Conservation (phyloP, 768 basidiomycete genomes). For the Daedaleopsis sinensis region DNA sequence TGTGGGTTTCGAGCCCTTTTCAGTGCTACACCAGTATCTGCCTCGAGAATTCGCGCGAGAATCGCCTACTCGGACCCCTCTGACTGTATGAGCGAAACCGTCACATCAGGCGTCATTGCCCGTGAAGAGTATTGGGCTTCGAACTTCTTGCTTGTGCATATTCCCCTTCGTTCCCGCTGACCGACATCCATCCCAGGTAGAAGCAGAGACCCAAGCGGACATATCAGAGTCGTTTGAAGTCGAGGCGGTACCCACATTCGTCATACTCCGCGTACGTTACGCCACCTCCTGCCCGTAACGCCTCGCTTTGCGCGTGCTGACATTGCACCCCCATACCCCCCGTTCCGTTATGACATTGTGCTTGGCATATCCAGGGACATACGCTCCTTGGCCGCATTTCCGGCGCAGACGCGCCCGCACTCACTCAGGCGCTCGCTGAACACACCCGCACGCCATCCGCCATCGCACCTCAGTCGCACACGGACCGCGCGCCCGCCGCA, state of each 20-base stretch:
- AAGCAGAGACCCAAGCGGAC: conserved; percentile 79
- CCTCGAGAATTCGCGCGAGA: too few species aligned
- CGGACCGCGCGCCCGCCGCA: conserved; percentile 42
- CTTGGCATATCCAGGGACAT: conserved; percentile 66
- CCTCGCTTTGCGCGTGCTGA: too few species aligned
- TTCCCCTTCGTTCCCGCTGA: neutral
- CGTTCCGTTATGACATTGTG: neutral
- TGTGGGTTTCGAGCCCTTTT: too few species aligned
- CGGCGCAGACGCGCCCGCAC: conserved; percentile 75
- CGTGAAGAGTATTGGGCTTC: too few species aligned
- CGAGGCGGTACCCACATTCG: conserved; percentile 83
- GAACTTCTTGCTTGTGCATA: neutral
- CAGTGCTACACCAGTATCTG: too few species aligned
- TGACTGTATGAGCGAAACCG: too few species aligned
- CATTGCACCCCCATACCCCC: neutral
- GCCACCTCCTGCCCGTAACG: neutral
- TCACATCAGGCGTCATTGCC: too few species aligned
- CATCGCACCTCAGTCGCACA: conserved; percentile 50
- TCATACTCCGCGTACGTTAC: conserved; percentile 73
- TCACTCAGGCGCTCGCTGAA: conserved; percentile 63
- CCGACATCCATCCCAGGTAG: conserved; percentile 51
- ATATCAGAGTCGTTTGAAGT: conserved; percentile 94
- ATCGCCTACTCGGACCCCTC: too few species aligned
- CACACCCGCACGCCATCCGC: conserved; percentile 44
- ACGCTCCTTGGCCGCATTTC: conserved; percentile 75